These are phyloP conservation scores for Magnolia officinalis DNA, from an alignment of 164 flowering plant genomes.

Conservation along the genomic window DNA sequence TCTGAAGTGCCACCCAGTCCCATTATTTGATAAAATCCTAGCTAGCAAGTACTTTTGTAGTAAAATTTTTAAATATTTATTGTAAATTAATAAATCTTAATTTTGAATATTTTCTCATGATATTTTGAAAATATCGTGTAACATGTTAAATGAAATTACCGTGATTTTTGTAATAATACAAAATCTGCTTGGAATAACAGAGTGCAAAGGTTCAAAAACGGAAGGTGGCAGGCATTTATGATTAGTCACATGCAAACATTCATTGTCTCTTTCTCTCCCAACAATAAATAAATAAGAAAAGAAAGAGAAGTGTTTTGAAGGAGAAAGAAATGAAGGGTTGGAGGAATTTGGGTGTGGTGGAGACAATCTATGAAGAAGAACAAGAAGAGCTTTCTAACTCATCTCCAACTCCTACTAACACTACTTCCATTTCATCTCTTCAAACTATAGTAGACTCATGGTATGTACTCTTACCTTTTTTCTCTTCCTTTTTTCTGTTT, in stretches of 20 bases:
- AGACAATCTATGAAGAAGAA: constrained; percentile 74
- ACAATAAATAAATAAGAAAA: constrained; percentile 1
- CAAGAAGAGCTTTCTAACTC: constrained; percentile 30
- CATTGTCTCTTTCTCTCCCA: constrained; percentile 23
- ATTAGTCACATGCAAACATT: constrained; percentile 48
- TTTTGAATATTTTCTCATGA: no score
- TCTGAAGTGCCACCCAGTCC: no score
- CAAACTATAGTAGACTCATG: constrained; percentile 38
- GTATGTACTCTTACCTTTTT: constrained; percentile 19
- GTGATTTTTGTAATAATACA: no score
- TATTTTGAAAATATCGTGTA: no score
- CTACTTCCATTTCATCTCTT: constrained; percentile 31
- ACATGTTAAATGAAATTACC: no score
- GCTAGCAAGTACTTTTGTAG: no score
- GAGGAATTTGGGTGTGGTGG: constrained; percentile 53
- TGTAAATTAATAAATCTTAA: no score
- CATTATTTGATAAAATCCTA: no score
- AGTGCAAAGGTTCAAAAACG: background rate
- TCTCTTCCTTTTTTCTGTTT: background rate
- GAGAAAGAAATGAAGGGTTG: constrained; percentile 36
- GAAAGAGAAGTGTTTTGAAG: background rate
- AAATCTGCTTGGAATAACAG: no score
- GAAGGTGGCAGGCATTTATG: constrained; percentile 38
- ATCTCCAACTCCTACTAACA: constrained; percentile 26
- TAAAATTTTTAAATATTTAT: no score